Conservation (phyloP, 2,329 filamentous ascomycete species). For the Boeremia lycopersici region DNA sequence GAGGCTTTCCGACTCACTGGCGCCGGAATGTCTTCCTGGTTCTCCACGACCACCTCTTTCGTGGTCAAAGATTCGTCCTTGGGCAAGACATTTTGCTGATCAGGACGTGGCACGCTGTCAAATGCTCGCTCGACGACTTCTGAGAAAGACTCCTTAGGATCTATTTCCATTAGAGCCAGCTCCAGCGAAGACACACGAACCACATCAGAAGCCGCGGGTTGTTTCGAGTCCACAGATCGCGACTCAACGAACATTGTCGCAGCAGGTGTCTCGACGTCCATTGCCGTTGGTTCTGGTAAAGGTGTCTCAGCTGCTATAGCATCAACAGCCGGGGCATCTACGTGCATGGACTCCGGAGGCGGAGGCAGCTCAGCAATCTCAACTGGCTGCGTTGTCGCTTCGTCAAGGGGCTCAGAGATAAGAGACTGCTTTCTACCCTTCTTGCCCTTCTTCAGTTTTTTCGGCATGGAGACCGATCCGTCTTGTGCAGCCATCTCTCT, state of each 20-base stretch:
- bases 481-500: conserved; percentile 21
- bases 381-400: not conserved
- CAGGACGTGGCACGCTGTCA: not conserved
- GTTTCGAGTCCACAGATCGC: not conserved
- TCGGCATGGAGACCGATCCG: conserved; percentile 20
- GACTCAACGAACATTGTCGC: not conserved
- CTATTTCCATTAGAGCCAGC: not conserved
- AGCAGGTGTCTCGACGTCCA: not conserved
- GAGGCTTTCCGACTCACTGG: conserved; percentile 27
- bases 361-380: conserved; percentile 5
- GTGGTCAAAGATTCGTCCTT: not conserved
- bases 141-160: not conserved
- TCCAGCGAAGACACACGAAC: not conserved
- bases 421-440: conserved; percentile 30
- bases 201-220: not conserved
- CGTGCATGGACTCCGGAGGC: not conserved
- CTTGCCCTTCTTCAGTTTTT: conserved; percentile 36
- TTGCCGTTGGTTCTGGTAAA: conserved; percentile 1
- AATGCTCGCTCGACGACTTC: not conserved
- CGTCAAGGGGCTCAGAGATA: conserved; percentile 12
- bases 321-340: not conserved
- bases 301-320: not conserved
- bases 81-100: not conserved
- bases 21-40: conserved; percentile 10
- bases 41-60: not conserved